These are phyloP conservation scores for Saitozyma podzolica DNA, from an alignment of 768 basidiomycete species.

Conservation along the genomic window DNA sequence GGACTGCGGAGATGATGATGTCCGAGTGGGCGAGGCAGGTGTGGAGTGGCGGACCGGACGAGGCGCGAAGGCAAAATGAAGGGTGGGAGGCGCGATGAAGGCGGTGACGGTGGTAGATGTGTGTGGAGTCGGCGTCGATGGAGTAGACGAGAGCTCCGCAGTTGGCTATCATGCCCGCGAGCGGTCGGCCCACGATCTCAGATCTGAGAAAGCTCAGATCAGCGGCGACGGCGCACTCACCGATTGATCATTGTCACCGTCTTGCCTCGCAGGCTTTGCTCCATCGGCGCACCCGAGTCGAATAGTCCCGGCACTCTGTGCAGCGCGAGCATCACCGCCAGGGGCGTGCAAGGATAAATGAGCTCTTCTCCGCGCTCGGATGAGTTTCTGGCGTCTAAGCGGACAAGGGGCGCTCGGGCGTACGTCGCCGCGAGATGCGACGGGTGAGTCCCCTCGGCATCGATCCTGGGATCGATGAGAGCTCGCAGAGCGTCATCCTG, in stretches of 20 bases:
- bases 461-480: constrained; percentile 24
- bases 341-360: constrained; percentile 28
- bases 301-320: constrained; percentile 17
- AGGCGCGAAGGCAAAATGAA: constrained; percentile 6
- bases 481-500: constrained; percentile 24
- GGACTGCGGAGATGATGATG: constrained; percentile 30
- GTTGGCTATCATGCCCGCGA: constrained; percentile 29
- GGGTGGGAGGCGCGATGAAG: background rate
- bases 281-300: constrained; percentile 2
- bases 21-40: constrained; percentile 7
- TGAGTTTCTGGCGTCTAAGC: too few species aligned
- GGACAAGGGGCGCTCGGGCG: constrained; percentile 1
- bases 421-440: constrained; percentile 2
- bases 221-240: constrained; percentile 13
- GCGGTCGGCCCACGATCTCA: constrained; percentile 31
- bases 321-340: constrained; percentile 21
- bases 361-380: background rate
- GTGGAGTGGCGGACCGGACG: background rate
- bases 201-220: constrained; percentile 14
- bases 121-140: constrained; percentile 23
- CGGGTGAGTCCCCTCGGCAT: constrained; percentile 22
- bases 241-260: constrained; percentile 27
- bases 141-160: constrained; percentile 25
- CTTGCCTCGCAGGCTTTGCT: constrained; percentile 16
- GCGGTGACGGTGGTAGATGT: constrained; percentile 14